Base-by-base conservation (phyloP, 306 rosid species). In the Begonia peltatifolia region DNA sequence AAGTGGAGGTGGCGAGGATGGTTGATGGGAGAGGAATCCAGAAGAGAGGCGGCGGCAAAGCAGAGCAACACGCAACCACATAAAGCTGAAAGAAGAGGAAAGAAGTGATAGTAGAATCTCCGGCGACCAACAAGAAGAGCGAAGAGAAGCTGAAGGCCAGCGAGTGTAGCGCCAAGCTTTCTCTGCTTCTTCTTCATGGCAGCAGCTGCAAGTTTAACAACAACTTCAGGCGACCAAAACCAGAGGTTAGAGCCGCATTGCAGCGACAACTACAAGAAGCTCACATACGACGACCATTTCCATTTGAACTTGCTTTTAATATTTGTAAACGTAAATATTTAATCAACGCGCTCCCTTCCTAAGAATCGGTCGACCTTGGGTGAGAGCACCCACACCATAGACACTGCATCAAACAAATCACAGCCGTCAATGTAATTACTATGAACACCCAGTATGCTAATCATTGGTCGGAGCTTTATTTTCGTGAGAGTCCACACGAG, bases 41-140 rank as follows among this genome's bases (percentile, higher is more conserved):
- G 74, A 2, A 78, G 62, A 49, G 82, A 68, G 68, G 74, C 63
- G 7, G 77, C 55, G 36, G 57, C 62, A 47, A 82, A 62, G 51
- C 87, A 55, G 36, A 89, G 63, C 14, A 89, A 75, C 9, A 84
- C 56, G 66, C 62, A 75, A 2, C 68, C 77, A 49, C 76, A 74
- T 53, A 79, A 36, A 41, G 80, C 79, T 13, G 78, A 77, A 53
- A 82, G 36, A 58, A 88, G 66, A 13, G 80, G 72, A 20, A 68
- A 80, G 55, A 71, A 48, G 35, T 68, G 71, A 61, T 64, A 56
- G 47, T 61, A 76, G 12, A 70, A 44, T 12, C 61, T 68, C 11
- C 76, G 74, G 14, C 67, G 69, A 14, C 71, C 67, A 44, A 75
- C 49, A 51, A 77, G 54, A 36, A 63, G 48, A 16, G 65, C 58